Evolutionary conservation across 2,329 filamentous ascomycete genomes (phyloP).

Genomic region (Fusarium napiforme): DNA sequence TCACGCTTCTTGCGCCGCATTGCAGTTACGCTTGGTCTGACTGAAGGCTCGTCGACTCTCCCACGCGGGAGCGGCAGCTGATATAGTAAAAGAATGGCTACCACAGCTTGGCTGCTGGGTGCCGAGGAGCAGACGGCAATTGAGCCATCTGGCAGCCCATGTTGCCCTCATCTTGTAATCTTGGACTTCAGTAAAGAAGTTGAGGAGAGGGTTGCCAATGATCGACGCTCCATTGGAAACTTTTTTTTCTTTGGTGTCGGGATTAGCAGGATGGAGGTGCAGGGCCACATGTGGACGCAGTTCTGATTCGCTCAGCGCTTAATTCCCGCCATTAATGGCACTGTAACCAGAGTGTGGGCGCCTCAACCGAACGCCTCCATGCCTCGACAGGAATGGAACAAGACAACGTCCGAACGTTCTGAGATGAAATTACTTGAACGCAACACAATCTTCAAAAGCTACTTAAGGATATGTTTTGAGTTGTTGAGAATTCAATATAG

Average conservation of each 20-base stretch:
- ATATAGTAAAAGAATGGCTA: constrained; percentile 44
- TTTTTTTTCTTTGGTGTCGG: constrained; percentile 47
- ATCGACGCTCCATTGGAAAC: constrained; percentile 41
- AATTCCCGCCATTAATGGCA: constrained; percentile 25
- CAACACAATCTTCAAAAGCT: background rate
- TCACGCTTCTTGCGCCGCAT: constrained; percentile 57
- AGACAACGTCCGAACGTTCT: background rate
- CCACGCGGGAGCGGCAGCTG: constrained; percentile 35
- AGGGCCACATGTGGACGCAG: constrained; percentile 36
- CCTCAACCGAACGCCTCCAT: background rate
- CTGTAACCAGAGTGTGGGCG: constrained; percentile 5
- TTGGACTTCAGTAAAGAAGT: constrained; percentile 41
- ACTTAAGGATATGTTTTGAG: background rate
- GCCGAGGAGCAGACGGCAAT: constrained; percentile 51
- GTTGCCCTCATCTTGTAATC: constrained; percentile 53
- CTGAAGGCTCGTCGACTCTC: constrained; percentile 49
- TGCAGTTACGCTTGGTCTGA: constrained; percentile 46
- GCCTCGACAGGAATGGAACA: background rate
- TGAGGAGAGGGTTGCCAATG: constrained; percentile 43
- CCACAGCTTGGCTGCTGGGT: constrained; percentile 44
- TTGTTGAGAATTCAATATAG: background rate
- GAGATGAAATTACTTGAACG: background rate
- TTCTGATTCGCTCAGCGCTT: constrained; percentile 31
- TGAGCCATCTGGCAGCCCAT: constrained; percentile 55
- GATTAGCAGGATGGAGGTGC: constrained; percentile 38